Evolutionary conservation across 345 rosid genomes (phyloP).

Genomic region (Dipteronia dyeriana): DNA sequence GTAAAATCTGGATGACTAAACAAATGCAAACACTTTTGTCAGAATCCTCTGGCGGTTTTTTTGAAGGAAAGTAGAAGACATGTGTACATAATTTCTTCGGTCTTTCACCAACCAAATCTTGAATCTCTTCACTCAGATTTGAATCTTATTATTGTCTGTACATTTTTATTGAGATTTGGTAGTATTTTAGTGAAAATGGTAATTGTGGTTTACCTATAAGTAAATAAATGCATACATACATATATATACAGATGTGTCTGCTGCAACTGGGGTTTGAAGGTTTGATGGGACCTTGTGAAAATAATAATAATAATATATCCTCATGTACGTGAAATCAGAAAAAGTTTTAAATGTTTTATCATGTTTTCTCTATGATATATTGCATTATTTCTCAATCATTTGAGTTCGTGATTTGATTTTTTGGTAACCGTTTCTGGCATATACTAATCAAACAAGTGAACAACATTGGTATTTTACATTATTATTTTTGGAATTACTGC

Average conservation of each 20-base stretch:
- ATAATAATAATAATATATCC: conserved; percentile 9
- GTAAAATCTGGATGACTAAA: background rate
- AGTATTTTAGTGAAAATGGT: background rate
- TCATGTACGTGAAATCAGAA: conserved; percentile 19
- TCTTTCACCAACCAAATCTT: conserved; percentile 15
- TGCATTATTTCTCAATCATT: conserved; percentile 22
- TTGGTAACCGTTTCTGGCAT: background rate
- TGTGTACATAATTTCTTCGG: background rate
- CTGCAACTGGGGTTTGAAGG: background rate
- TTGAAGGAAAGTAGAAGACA: too few relatives aligned
- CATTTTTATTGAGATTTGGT: background rate
- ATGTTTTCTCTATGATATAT: background rate
- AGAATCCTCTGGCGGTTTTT: too few relatives aligned
- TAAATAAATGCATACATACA: background rate
- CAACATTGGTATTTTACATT: background rate
- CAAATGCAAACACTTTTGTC: too few relatives aligned
- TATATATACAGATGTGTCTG: background rate
- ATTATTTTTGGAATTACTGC: background rate
- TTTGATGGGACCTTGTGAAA: conserved; percentile 6
- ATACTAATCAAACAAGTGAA: too few relatives aligned
- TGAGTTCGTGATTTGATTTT: background rate
- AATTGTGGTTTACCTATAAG: background rate
- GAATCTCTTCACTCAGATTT: background rate
- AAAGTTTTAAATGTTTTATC: background rate
- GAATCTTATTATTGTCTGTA: background rate